A percentile compares a stretch with the other conserved stretches of the same genome.
Evolutionary conservation across 768 basidiomycete species (phyloP).

Genomic region (Leccinum olivaceopallidum): DNA sequence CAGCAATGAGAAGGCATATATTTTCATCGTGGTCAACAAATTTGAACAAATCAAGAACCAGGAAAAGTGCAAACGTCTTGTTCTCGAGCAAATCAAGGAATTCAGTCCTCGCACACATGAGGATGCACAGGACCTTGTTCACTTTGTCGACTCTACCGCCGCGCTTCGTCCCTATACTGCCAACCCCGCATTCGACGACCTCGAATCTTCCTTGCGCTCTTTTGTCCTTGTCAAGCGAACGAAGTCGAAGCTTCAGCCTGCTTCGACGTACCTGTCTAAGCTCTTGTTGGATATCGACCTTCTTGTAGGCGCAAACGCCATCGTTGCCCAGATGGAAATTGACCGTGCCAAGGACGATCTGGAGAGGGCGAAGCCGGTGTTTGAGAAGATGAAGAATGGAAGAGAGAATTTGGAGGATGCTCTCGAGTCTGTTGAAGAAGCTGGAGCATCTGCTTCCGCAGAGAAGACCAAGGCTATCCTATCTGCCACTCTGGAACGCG

Average conservation of each 20-base stretch:
- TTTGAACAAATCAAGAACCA: constrained; percentile 96
- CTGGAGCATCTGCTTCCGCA: constrained; percentile 53
- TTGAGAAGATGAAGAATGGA: constrained; percentile 83
- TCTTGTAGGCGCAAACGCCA: constrained; percentile 80
- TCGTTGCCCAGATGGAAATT: constrained; percentile 81
- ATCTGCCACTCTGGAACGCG: constrained; percentile 66
- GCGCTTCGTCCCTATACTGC: constrained; percentile 66
- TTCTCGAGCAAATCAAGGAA: constrained; percentile 92
- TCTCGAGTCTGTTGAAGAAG: constrained; percentile 80
- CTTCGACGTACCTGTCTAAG: constrained; percentile 86
- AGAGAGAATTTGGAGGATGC: constrained; percentile 76
- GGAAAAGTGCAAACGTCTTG: constrained; percentile 82
- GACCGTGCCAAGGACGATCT: constrained; percentile 72
- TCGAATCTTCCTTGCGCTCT: constrained; percentile 87
- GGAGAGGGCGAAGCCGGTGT: constrained; percentile 67
- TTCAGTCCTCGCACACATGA: constrained; percentile 92
- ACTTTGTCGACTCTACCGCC: constrained; percentile 93
- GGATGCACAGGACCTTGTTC: constrained; percentile 90
- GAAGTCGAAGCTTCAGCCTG: constrained; percentile 96
- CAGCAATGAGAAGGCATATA: constrained; percentile 94
- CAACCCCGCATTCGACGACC: constrained; percentile 77
- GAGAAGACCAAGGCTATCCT: constrained; percentile 60
- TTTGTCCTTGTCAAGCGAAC: constrained; percentile 95
- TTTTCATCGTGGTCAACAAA: constrained; percentile 99
- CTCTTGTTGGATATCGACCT: constrained; percentile 90